Evolutionary conservation across 2,329 filamentous ascomycete genomes (phyloP).

Genomic region (Sclerotinia minor): DNA sequence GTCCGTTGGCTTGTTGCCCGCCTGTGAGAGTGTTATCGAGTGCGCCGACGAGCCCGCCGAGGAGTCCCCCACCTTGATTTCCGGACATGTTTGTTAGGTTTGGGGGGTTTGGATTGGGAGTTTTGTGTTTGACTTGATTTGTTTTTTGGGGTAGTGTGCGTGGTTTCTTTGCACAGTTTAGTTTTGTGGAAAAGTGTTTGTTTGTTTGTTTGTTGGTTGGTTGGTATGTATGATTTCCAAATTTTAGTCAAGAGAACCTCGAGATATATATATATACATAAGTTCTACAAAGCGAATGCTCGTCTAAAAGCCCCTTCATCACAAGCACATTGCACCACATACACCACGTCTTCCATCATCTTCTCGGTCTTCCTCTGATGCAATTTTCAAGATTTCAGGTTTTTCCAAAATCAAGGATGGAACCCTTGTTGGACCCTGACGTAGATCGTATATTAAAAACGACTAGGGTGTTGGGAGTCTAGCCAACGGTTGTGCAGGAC

Average conservation of each 20-base stretch:
- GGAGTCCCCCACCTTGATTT: conserved; percentile 24
- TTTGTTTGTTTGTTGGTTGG: not conserved
- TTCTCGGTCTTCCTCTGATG: conserved; percentile 1
- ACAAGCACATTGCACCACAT: conserved; percentile 21
- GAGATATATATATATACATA: conserved; percentile 22
- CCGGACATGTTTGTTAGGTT: conserved; percentile 16
- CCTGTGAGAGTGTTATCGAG: conserved; percentile 45
- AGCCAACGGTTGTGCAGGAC: not conserved
- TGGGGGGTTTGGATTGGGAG: not conserved
- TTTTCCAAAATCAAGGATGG: conserved; percentile 18
- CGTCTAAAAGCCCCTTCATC: not conserved
- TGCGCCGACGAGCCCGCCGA: conserved; percentile 36
- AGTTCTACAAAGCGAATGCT: not conserved
- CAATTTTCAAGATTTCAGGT: conserved; percentile 5
- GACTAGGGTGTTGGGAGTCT: not conserved
- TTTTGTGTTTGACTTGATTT: not conserved
- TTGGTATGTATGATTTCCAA: not conserved
- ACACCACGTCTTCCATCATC: not conserved
- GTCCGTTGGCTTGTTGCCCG: conserved; percentile 44
- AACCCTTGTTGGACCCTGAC: conserved; percentile 18
- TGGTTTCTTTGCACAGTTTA: not conserved
- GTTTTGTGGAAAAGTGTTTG: not conserved
- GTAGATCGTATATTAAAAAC: conserved; percentile 14
- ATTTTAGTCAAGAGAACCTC: not conserved
- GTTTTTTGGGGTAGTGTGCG: not conserved